Conservation (phyloP, 2,329 filamentous ascomycete species). For the Alternaria metachromatica region DNA sequence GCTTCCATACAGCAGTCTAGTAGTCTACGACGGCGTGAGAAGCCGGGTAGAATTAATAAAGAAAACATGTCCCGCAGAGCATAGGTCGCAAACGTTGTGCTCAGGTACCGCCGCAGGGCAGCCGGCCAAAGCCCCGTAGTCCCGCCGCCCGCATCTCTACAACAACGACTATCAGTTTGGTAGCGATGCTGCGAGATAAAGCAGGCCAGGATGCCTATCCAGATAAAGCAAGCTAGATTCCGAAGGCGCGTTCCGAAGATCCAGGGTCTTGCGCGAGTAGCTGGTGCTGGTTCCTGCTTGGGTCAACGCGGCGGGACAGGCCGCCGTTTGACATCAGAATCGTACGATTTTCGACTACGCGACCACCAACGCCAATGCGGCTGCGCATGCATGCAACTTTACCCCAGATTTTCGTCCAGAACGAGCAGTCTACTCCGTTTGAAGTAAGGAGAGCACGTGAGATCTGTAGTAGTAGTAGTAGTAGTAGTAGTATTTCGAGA, state of each 20-base stretch:
- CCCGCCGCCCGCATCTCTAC: not conserved
- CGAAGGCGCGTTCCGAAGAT: constrained; percentile 18
- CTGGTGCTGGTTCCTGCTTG: not conserved
- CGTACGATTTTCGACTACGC: constrained; percentile 35
- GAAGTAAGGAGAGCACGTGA: not conserved
- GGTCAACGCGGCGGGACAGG: constrained; percentile 9
- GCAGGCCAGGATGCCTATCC: not conserved
- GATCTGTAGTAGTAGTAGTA: not conserved
- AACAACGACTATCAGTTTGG: not conserved
- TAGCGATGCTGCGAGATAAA: not conserved
- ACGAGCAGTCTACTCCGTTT: not conserved
- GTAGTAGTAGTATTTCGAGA: not conserved
- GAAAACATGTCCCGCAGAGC: not conserved
- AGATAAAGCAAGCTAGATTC: constrained; percentile 16
- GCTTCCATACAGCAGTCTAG: not conserved
- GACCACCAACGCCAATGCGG: constrained; percentile 15
- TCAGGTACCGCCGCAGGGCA: not conserved
- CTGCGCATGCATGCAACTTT: constrained; percentile 13
- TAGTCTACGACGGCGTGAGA: not conserved
- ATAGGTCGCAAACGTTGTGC: not conserved
- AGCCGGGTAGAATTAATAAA: not conserved
- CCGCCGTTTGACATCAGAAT: constrained; percentile 35
- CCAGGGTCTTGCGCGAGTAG: constrained; percentile 6
- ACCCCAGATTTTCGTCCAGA: constrained; percentile 22
- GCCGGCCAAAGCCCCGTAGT: not conserved